These are phyloP conservation scores for Chloromonas sp. DNA, from an alignment of 163 green algal genomes.

Conservation along the genomic window DNA sequence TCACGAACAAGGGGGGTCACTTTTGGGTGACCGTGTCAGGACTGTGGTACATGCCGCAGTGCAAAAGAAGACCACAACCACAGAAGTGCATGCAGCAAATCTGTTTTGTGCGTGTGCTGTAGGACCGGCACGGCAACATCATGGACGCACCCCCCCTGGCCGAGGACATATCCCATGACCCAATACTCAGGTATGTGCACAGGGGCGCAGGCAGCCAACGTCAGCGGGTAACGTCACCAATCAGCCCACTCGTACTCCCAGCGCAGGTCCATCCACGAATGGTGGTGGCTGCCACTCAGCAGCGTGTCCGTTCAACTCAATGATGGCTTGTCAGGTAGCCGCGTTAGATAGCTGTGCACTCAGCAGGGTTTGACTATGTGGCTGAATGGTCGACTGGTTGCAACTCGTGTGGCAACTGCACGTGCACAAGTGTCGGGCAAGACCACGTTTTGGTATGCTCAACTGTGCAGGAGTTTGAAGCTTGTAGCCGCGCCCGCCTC, in stretches of 20 bases:
- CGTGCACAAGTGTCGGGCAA: background rate
- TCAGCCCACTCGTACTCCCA: too few species aligned
- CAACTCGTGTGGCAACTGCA: background rate
- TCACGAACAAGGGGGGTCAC: background rate
- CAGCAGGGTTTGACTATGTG: background rate
- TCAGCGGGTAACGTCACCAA: too few species aligned
- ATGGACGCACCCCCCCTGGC: conserved; percentile 68
- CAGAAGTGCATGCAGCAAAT: background rate
- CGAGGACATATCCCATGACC: conserved; percentile 64
- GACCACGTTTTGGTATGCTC: background rate
- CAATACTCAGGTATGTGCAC: conserved; percentile 15
- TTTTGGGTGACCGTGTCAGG: background rate
- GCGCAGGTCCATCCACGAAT: too few species aligned
- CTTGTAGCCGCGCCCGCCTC: conserved; percentile 57
- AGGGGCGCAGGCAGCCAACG: background rate
- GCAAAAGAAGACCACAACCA: background rate
- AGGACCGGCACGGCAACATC: conserved; percentile 61
- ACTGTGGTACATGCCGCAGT: background rate
- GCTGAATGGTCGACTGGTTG: too few species aligned
- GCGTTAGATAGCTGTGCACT: background rate
- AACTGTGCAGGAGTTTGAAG: conserved; percentile 39
- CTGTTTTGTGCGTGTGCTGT: background rate
- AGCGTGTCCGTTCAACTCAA: too few species aligned
- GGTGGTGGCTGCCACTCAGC: too few species aligned
- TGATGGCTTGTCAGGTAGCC: too few species aligned